A percentile compares a stretch with the other conserved stretches of the same genome.
These are phyloP conservation scores for Bacidia rubella DNA, from an alignment of 495 filamentous ascomycete species.

Conservation along the genomic window DNA sequence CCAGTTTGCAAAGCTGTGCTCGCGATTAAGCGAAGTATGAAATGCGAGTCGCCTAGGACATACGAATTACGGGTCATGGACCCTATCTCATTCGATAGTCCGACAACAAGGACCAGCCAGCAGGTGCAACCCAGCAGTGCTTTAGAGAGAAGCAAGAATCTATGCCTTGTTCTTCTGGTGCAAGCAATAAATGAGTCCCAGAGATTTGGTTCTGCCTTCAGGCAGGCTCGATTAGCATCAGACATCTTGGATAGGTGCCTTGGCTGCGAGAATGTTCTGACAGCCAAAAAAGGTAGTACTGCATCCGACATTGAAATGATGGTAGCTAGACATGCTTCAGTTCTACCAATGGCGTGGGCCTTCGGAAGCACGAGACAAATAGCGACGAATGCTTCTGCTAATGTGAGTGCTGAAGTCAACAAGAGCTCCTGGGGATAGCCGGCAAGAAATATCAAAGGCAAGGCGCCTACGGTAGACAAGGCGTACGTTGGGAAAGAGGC, in stretches of 20 bases:
- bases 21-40: slow-evolving; percentile 2
- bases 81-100: slow-evolving; percentile 4
- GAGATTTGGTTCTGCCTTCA: background rate
- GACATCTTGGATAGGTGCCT: too few species aligned
- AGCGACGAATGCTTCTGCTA: background rate
- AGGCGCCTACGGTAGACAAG: slow-evolving; percentile 1
- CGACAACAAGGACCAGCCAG: background rate
- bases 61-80: slow-evolving; percentile 8
- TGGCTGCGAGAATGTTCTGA: background rate
- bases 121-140: background rate
- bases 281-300: slow-evolving; percentile 2
- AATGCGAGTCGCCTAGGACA: slow-evolving; percentile 7
- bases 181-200: background rate
- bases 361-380: background rate
- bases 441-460: slow-evolving; percentile 7
- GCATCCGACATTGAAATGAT: slow-evolving; percentile 4
- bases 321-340: background rate
- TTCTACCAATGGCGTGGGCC: background rate
- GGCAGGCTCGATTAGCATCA: too few species aligned
- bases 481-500: slow-evolving; percentile 6
- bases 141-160: background rate
- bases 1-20: background rate
- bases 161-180: background rate
- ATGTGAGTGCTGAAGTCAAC: background rate
- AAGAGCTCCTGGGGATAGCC: background rate